Percentiles rank a stretch among this genome's conserved stretches.
These are phyloP conservation scores for Aurantiochytrium sp. DNA, from an alignment of 108 stramenopile genomes.

Conservation along the genomic window DNA sequence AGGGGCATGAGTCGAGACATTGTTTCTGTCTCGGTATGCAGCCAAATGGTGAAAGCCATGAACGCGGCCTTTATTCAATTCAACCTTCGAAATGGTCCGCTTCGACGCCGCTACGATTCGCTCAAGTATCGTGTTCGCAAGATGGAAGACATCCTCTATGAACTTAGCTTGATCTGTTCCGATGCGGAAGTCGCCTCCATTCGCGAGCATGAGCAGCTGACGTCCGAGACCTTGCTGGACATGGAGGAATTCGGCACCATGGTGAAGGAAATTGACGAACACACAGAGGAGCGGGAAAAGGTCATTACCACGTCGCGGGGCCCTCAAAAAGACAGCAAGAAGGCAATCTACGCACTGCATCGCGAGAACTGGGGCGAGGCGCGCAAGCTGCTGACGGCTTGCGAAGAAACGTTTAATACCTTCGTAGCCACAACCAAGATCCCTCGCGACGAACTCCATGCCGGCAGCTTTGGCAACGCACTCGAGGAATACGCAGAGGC, in stretches of 20 bases:
- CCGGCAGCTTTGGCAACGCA: constrained; percentile 62
- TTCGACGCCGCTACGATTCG: constrained; percentile 30
- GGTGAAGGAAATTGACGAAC: not conserved
- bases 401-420: constrained; percentile 22
- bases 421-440: constrained; percentile 55
- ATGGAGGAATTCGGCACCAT: not conserved
- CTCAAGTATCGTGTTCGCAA: constrained; percentile 58
- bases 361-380: constrained; percentile 59
- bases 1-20: not conserved
- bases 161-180: constrained; percentile 48
- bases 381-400: constrained; percentile 36
- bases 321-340: constrained; percentile 82
- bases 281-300: constrained; percentile 68
- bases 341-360: constrained; percentile 79
- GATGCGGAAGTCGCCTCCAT: not conserved
- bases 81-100: not conserved
- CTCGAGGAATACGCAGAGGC: constrained; percentile 88
- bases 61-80: not conserved
- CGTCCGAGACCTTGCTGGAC: not conserved
- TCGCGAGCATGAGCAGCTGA: not conserved
- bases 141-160: constrained; percentile 70
- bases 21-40: not conserved
- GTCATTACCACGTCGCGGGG: constrained; percentile 80
- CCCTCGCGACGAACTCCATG: constrained; percentile 57
- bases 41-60: not conserved